Conservation (phyloP, 83 land plant species). For the Thuja plicata region DNA sequence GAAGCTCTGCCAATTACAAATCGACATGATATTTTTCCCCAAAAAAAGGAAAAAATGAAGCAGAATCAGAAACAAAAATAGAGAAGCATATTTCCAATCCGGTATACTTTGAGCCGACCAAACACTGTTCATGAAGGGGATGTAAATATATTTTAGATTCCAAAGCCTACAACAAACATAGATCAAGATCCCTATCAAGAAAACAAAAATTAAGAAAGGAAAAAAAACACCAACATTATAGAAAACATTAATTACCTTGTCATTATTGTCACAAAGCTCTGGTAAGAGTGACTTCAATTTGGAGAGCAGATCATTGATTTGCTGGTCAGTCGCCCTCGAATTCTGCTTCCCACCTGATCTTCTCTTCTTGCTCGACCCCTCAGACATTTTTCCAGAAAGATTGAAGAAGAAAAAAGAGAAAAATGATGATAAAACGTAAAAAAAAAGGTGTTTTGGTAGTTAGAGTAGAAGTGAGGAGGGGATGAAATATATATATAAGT, state of each 20-base stretch:
- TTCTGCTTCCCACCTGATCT: constrained; percentile 30
- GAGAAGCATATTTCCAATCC: neutral
- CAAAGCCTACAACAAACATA: neutral
- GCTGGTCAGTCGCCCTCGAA: constrained; percentile 41
- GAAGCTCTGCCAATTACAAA: neutral
- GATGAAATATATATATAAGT: neutral
- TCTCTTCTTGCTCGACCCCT: constrained; percentile 23
- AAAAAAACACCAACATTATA: neutral
- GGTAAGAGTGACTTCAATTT: constrained; percentile 42
- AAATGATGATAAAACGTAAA: neutral
- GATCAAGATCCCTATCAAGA: neutral
- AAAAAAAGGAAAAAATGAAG: neutral
- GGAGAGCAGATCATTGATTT: constrained; percentile 44
- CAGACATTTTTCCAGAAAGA: constrained; percentile 26
- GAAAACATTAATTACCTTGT: constrained; percentile 21
- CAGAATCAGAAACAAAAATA: neutral
- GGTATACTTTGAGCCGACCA: neutral
- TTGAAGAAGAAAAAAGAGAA: neutral
- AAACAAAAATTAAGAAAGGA: neutral
- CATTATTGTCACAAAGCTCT: constrained; percentile 26
- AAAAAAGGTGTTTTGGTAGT: neutral
- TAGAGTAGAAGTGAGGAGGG: neutral
- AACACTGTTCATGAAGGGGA: neutral
- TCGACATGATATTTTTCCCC: neutral
- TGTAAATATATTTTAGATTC: neutral